A percentile compares a stretch with the other conserved stretches of the same genome.
Conservation (phyloP, 2,329 filamentous ascomycete species). For the Tolypocladium endophyticum region DNA sequence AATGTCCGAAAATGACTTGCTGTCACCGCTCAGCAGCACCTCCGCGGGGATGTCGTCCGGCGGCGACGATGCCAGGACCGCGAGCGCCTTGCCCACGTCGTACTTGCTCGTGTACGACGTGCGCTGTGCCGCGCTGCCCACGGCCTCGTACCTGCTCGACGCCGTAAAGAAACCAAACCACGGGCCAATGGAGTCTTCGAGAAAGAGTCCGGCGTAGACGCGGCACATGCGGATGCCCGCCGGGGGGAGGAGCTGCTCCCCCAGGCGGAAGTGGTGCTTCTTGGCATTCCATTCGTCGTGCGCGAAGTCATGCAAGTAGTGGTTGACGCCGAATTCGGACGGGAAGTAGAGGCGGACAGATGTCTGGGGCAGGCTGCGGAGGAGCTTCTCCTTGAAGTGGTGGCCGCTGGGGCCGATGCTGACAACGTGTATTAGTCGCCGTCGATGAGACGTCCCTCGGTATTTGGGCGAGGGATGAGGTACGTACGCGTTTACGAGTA, state of each 20-base stretch:
- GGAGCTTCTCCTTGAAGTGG: constrained; percentile 16
- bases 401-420: constrained; percentile 6
- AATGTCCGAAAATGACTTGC: constrained; percentile 11
- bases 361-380: constrained; percentile 11
- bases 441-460: not conserved
- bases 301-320: constrained; percentile 23
- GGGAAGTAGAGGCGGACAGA: constrained; percentile 20
- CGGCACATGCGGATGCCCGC: constrained; percentile 14
- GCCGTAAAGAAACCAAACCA: constrained; percentile 18
- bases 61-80: constrained; percentile 11
- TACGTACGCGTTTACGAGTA: constrained; percentile 18
- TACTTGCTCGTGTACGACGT: constrained; percentile 19
- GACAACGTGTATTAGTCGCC: not conserved
- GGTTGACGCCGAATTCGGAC: constrained; percentile 26
- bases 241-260: constrained; percentile 4
- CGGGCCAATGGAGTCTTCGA: constrained; percentile 21
- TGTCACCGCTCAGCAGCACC: constrained; percentile 17
- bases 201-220: constrained; percentile 20
- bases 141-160: constrained; percentile 15
- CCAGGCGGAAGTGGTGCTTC: constrained; percentile 15
- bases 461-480: not conserved
- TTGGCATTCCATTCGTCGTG: constrained; percentile 22
- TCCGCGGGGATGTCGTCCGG: constrained; percentile 12
- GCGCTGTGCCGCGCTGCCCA: constrained; percentile 12
- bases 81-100: constrained; percentile 20